A percentile compares a stretch with the other conserved stretches of the same genome.
phyloP scores from a whole-genome alignment of 192 early-diverging fungal genomes.

The Backusella psychrophila region DNA sequence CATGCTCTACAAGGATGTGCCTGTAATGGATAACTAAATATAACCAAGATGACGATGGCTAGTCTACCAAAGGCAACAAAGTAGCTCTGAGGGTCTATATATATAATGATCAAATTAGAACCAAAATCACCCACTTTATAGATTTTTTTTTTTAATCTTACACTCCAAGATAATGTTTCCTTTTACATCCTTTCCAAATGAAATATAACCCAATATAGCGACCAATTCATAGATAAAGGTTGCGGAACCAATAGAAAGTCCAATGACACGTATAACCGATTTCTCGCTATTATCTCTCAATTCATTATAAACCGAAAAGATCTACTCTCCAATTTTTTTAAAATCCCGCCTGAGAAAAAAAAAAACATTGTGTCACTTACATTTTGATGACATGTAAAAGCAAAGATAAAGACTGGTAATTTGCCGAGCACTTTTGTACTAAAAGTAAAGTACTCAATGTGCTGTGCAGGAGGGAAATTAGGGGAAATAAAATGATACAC shows the following conservation, averaged over 20 bases:
- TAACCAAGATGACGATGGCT: slow-evolving; percentile 83
- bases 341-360: background rate
- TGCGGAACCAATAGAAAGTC: slow-evolving; percentile 73
- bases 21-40: slow-evolving; percentile 93
- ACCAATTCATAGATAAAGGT: slow-evolving; percentile 79
- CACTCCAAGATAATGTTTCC: slow-evolving; percentile 84
- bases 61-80: slow-evolving; percentile 84
- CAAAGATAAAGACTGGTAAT: slow-evolving; percentile 97
- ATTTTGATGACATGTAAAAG: slow-evolving; percentile 99
- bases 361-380: slow-evolving; percentile 40
- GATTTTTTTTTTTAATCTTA: slow-evolving; percentile 40
- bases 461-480: slow-evolving; percentile 50
- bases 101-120: background rate
- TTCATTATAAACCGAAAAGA: slow-evolving; percentile 97
- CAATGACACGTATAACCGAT: slow-evolving; percentile 68
- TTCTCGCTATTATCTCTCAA: slow-evolving; percentile 76
- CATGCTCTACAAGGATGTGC: slow-evolving; percentile 88
- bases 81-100: slow-evolving; percentile 62
- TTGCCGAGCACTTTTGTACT: slow-evolving; percentile 65
- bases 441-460: slow-evolving; percentile 58
- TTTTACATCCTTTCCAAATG: slow-evolving; percentile 79
- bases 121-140: background rate
- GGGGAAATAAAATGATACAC: slow-evolving; percentile 69
- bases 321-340: slow-evolving; percentile 45
- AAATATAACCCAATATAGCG: slow-evolving; percentile 89